These are phyloP conservation scores for Citropsis articulata DNA, from an alignment of 345 rosid species.

Conservation along the genomic window DNA sequence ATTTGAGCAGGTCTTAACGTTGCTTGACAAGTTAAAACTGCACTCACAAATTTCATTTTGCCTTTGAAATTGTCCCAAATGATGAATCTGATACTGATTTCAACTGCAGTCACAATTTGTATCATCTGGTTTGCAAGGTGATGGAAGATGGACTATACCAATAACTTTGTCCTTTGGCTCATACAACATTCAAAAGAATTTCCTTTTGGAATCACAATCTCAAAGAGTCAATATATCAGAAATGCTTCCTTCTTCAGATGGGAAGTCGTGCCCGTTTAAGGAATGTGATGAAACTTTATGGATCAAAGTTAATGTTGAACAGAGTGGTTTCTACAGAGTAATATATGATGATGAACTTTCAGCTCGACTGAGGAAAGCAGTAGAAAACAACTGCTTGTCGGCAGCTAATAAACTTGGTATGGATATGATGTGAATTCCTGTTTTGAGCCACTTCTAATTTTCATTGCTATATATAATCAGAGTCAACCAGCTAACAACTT, in stretches of 20 bases:
- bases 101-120: constrained; percentile 31
- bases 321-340: constrained; percentile 44
- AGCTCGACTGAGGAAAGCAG: constrained; percentile 30
- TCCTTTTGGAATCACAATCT: constrained; percentile 31
- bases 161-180: constrained; percentile 34
- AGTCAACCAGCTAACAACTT: neutral
- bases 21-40: neutral
- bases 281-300: constrained; percentile 20
- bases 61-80: neutral
- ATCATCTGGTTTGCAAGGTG: constrained; percentile 26
- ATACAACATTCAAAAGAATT: constrained; percentile 23
- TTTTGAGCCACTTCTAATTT: neutral
- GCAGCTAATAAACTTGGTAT: constrained; percentile 37
- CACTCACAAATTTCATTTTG: neutral
- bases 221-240: constrained; percentile 30
- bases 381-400: constrained; percentile 23
- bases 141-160: constrained; percentile 36
- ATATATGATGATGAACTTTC: constrained; percentile 37
- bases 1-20: constrained; percentile 33
- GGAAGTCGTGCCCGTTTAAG: constrained; percentile 15
- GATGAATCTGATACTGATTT: neutral
- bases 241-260: constrained; percentile 16
- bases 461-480: neutral
- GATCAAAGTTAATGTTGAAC: constrained; percentile 40
- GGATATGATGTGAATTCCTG: neutral